Evolutionary conservation across 441 rosid genomes (phyloP), one percentile per base, ranked within the genome.

Genomic region (Raphanus hybrid): DNA sequence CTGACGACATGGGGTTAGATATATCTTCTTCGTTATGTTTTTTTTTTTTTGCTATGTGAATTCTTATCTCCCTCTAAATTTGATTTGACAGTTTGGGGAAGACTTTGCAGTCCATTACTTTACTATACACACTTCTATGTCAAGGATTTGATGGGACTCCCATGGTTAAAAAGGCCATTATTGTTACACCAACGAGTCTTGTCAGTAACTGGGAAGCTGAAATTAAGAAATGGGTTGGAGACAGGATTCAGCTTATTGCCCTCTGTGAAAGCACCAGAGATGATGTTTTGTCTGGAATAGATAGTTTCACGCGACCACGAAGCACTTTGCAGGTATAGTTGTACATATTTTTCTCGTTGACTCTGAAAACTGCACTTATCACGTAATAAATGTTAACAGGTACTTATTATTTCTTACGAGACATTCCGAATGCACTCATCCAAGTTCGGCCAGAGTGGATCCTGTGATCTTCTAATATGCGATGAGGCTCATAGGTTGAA

Each of bases 201-300:
- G 99, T 96, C 34, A 93, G 97, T 82, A 96, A 96, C 72, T 96
- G 99, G 99, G 99, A 96, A 81, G 96, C 94, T 75, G 99, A 96
- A 86, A 92, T 96, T 67, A 81, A 81, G 74, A 96, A 96, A 85
- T 96, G 99, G 99, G 86, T 93, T 74, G 97, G 97, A 55, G 94
- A 92, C 65, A 88, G 97, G 85, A 87, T 96, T 80, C 89, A 85
- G 75, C 94, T 96, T 71, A 76, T 96, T 70, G 97, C 97, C 80
- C 97, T 96, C 18, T 91, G 99, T 85, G 99, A 96, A 85, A 93
- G 96, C 86, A 88, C 90, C 68, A 87, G 94, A 81, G 97, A 91
- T 73, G 99, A 96, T 81, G 99, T 93, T 79, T 64, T 96, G 76
- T 88, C 86, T 74, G 98, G 97, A 82, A 93, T 96, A 77, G 97